These are phyloP conservation scores for Rhizopus microsporus DNA, from an alignment of 371 early-diverging fungal genomes.

Conservation along the genomic window DNA sequence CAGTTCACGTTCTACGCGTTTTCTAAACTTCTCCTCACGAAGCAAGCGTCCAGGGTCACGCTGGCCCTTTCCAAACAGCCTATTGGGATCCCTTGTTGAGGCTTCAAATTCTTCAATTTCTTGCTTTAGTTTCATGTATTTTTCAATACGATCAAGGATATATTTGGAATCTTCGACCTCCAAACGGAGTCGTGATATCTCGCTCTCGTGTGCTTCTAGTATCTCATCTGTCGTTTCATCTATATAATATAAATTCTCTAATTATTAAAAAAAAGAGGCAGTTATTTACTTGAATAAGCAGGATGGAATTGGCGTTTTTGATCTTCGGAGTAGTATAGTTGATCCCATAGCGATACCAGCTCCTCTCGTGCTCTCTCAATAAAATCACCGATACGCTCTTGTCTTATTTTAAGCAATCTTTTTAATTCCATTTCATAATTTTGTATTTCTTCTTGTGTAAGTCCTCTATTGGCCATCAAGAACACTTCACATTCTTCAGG, in stretches of 20 bases:
- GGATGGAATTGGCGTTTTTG: conserved; percentile 33
- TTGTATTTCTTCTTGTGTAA: conserved; percentile 30
- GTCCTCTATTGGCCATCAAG: conserved; percentile 26
- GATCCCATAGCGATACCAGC: conserved; percentile 37
- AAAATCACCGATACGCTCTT: conserved; percentile 46
- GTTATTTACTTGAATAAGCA: conserved; percentile 27
- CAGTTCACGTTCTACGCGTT: conserved; percentile 41
- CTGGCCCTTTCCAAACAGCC: conserved; percentile 47
- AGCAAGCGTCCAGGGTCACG: conserved; percentile 51
- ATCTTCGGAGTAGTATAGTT: conserved; percentile 37
- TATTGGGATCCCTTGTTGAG: conserved; percentile 44
- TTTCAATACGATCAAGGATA: conserved; percentile 42
- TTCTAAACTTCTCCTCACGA: conserved; percentile 50
- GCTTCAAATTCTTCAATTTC: conserved; percentile 50
- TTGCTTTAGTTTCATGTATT: conserved; percentile 40
- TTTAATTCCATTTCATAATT: conserved; percentile 37
- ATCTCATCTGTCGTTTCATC: conserved; percentile 23
- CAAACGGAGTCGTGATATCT: conserved; percentile 34
- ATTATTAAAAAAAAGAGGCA: background rate
- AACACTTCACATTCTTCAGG: conserved; percentile 26
- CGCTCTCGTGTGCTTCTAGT: conserved; percentile 39
- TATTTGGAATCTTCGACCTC: conserved; percentile 40
- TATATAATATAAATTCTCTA: conserved; percentile 1
- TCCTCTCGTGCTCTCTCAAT: conserved; percentile 39
- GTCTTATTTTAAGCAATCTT: conserved; percentile 28